Conservation (phyloP, 129 eudicot species). For the Daucus carota region DNA sequence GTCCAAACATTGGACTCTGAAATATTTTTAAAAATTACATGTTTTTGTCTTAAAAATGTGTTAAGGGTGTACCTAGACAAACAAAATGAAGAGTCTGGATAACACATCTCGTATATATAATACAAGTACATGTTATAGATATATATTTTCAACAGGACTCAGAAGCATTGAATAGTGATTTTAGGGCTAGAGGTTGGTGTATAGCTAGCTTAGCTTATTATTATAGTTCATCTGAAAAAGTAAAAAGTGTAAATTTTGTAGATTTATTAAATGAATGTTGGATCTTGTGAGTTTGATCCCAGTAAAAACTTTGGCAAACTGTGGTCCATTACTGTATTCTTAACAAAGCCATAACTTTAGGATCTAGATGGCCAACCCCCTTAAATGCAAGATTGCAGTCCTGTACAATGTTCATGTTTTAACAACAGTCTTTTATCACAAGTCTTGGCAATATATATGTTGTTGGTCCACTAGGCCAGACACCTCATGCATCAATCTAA, state of each 20-base stretch:
- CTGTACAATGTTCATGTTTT: not conserved
- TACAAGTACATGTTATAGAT: too few species aligned
- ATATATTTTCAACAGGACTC: too few species aligned
- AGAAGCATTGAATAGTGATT: not conserved
- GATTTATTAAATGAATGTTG: not conserved
- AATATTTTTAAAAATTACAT: too few species aligned
- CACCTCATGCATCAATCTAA: not conserved
- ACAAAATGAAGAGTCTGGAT: too few species aligned
- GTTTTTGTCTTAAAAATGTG: too few species aligned
- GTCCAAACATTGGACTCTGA: too few species aligned
- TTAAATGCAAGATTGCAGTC: conserved; percentile 1
- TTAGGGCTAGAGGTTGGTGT: not conserved
- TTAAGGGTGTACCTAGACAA: too few species aligned
- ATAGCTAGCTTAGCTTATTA: not conserved
- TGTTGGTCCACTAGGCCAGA: not conserved
- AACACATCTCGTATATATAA: too few species aligned
- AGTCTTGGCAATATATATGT: not conserved
- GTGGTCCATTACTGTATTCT: conserved; percentile 7
- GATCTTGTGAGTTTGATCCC: not conserved
- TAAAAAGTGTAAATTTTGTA: not conserved
- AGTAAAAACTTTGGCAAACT: conserved; percentile 3
- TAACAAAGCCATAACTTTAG: not conserved
- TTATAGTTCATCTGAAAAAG: not conserved
- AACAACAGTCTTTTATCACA: not conserved
- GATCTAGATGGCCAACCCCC: conserved; percentile 1